phyloP scores from a whole-genome alignment of 2,329 filamentous ascomycete genomes.

The Fusarium temperatum region DNA sequence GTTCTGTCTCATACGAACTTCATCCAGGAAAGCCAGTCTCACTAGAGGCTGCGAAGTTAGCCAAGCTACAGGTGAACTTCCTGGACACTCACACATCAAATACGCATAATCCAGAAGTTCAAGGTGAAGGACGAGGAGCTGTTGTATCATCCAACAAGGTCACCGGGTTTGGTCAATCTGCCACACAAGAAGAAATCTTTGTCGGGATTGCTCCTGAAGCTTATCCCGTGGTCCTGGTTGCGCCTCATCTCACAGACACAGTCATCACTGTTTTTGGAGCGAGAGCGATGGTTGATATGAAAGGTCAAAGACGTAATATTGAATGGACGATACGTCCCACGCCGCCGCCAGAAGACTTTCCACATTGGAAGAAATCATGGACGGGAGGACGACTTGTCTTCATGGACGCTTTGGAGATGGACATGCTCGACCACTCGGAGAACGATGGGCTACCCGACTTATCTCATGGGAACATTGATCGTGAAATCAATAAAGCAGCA shows the following conservation, averaged over 20 bases:
- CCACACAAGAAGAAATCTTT: slow-evolving; percentile 50
- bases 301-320: slow-evolving; percentile 44
- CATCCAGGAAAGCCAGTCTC: not conserved
- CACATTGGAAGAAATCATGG: slow-evolving; percentile 5
- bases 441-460: slow-evolving; percentile 41
- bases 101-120: slow-evolving; percentile 31
- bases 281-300: slow-evolving; percentile 43
- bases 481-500: slow-evolving; percentile 45
- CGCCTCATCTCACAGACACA: slow-evolving; percentile 42
- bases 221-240: slow-evolving; percentile 48
- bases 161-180: slow-evolving; percentile 49
- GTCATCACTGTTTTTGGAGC: slow-evolving; percentile 42
- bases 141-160: slow-evolving; percentile 48
- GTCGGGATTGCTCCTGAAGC: slow-evolving; percentile 48
- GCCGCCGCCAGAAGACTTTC: not conserved
- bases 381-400: slow-evolving; percentile 45
- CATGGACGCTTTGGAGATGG: slow-evolving; percentile 51
- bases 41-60: slow-evolving; percentile 6
- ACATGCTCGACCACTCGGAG: slow-evolving; percentile 33
- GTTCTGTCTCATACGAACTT: slow-evolving; percentile 35
- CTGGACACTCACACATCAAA: slow-evolving; percentile 40
- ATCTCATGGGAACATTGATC: slow-evolving; percentile 34
- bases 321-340: slow-evolving; percentile 23
- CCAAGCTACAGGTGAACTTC: slow-evolving; percentile 19
- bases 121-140: slow-evolving; percentile 40